Evolutionary conservation across 2,329 filamentous ascomycete species (phyloP), one percentile per base, ranked within the genome.

Genomic region (Alternaria longipes): DNA sequence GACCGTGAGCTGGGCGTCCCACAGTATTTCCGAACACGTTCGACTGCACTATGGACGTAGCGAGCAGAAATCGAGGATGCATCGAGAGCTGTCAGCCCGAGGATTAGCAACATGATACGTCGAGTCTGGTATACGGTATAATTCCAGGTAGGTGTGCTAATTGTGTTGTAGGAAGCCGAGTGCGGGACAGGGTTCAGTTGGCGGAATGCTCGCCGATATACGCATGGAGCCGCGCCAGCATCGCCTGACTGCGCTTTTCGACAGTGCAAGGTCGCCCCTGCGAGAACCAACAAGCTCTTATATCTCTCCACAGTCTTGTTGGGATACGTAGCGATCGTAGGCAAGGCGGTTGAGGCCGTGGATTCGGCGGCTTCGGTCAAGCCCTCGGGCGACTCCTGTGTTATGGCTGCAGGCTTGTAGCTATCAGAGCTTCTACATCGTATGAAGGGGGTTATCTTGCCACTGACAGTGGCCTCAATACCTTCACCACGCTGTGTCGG

Each of bases 291-390:
- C 4, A 36, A 20, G 46, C 14, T 50, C 30, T 20, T 7, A 20
- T 34, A 30, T 18, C 12, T 38, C n/a, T 24, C 20, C 11, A 9
- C 12, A 18, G 14, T 32, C 28, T 30, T 32, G 20, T 22, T 24
- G 12, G 26, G 8, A 8, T 50, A 36, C 24, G n/a, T n/a, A 7
- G 51, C 40, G 51, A 44, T 54, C 3, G 38, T n/a, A 20, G 20
- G 28, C 30, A 28, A n/a, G 24, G 41, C 11, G 38, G 26, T 42
- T n/a, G 12, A 28, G 49, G 56, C 14, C 36, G 44, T 30, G 46
- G 52, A 55, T 46, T 49, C 36, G 34, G 36, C 24, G 44, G 54
- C 44, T 59, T 59, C 50, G 51, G 51, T 38, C 11, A 24, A 41
- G 22, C 51, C 55, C 20, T 59, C 56, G 42, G 44, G 16, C 56